These are phyloP conservation scores for Posidonia australis DNA, from an alignment of 106 monocot genomes.

Conservation along the genomic window DNA sequence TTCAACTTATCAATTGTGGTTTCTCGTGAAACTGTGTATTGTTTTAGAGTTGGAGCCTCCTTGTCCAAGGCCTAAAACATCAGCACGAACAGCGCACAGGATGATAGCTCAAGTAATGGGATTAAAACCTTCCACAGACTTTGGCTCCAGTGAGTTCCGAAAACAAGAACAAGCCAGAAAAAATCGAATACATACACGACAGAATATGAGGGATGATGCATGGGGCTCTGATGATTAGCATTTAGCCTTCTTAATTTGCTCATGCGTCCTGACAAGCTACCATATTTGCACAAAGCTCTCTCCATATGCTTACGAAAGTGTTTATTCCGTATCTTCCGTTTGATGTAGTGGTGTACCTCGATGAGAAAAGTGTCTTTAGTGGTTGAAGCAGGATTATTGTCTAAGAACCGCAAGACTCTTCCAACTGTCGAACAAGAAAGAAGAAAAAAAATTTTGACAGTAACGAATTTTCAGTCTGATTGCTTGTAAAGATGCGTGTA, in stretches of 20 bases:
- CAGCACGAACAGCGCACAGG: slow-evolving; percentile 67
- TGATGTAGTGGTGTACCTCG: too few relatives aligned
- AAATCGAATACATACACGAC: slow-evolving; percentile 46
- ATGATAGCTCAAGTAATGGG: slow-evolving; percentile 89
- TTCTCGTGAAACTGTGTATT: background rate
- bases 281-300: too few relatives aligned
- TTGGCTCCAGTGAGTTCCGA: slow-evolving; percentile 43
- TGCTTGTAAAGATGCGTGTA: too few relatives aligned
- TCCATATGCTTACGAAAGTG: too few relatives aligned
- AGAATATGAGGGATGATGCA: slow-evolving; percentile 57
- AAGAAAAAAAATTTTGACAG: too few relatives aligned
- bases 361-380: too few relatives aligned
- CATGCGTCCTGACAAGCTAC: background rate
- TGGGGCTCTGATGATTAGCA: slow-evolving; percentile 66
- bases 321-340: too few relatives aligned
- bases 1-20: background rate
- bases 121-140: slow-evolving; percentile 25
- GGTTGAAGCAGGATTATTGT: too few relatives aligned
- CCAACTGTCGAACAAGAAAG: too few relatives aligned
- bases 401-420: too few relatives aligned
- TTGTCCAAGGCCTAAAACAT: slow-evolving; percentile 70
- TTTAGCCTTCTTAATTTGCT: background rate
- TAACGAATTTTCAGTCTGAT: too few relatives aligned
- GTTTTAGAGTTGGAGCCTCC: slow-evolving; percentile 80
- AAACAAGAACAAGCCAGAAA: slow-evolving; percentile 74